These are phyloP conservation scores for Poa pratensis DNA, from an alignment of 176 grass and related monocot genomes.

Conservation along the genomic window DNA sequence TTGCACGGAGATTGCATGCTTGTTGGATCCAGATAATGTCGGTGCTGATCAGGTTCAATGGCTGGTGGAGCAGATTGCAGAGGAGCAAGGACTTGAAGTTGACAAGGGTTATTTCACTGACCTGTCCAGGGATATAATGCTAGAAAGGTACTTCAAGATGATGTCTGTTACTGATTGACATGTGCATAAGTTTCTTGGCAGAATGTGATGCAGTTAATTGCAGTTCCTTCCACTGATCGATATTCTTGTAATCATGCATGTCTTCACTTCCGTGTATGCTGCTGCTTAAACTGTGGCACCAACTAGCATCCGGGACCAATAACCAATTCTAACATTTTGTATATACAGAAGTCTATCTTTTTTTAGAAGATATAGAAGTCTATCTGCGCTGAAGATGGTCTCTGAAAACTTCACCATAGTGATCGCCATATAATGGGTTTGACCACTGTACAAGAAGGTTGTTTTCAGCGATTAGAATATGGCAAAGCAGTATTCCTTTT, in stretches of 20 bases:
- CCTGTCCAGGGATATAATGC: constrained; percentile 58
- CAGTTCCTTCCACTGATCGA: not conserved
- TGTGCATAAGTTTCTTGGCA: not conserved
- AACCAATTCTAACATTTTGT: constrained; percentile 24
- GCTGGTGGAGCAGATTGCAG: constrained; percentile 58
- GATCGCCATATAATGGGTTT: not conserved
- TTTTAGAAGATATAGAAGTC: no score
- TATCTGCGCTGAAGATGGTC: not conserved
- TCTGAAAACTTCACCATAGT: not conserved
- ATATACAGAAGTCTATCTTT: not conserved
- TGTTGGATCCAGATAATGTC: constrained; percentile 59
- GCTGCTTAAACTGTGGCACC: not conserved
- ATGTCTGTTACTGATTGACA: constrained; percentile 36
- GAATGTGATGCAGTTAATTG: constrained; percentile 1
- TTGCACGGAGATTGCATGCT: constrained; percentile 71
- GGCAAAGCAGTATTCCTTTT: not conserved
- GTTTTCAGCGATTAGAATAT: not conserved
- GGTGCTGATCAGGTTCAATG: constrained; percentile 60
- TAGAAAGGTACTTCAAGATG: constrained; percentile 60
- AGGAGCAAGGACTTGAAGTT: constrained; percentile 62
- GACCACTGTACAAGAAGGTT: not conserved
- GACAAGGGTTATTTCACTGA: constrained; percentile 86
- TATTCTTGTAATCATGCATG: not conserved
- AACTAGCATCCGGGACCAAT: not conserved
- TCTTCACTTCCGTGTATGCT: not conserved